phyloP scores from a whole-genome alignment of 2,329 filamentous ascomycete species.

The Fusarium sulawesiense region DNA sequence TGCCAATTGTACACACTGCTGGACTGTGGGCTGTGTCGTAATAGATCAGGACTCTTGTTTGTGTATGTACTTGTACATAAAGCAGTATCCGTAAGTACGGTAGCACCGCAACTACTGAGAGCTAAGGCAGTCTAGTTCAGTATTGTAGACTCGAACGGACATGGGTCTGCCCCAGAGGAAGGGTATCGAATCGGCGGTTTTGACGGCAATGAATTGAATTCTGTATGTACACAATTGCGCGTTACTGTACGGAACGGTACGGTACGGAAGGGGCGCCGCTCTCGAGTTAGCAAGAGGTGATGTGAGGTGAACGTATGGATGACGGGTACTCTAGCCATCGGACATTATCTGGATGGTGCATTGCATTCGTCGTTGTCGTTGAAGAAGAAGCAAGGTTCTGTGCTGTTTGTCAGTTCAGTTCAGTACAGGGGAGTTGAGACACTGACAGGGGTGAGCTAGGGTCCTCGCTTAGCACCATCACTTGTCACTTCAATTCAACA shows the following conservation, averaged over 20 bases:
- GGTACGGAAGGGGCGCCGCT: not conserved
- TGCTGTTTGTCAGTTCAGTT: not conserved
- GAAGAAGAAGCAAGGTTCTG: slow-evolving; percentile 18
- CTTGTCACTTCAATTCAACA: slow-evolving; percentile 30
- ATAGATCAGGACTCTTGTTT: slow-evolving; percentile 3
- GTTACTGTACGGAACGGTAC: not conserved
- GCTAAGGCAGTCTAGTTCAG: not conserved
- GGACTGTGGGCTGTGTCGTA: not conserved
- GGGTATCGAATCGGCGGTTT: slow-evolving; percentile 41
- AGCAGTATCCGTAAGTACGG: not conserved
- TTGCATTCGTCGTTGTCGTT: slow-evolving; percentile 6
- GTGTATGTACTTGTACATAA: slow-evolving; percentile 1
- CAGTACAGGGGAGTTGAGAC: slow-evolving; percentile 15
- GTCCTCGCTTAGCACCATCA: slow-evolving; percentile 31
- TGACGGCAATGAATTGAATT: slow-evolving; percentile 12
- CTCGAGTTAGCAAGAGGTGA: not conserved
- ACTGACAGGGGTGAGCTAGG: slow-evolving; percentile 18
- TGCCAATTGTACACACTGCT: not conserved
- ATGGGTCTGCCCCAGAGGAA: slow-evolving; percentile 38
- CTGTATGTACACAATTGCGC: not conserved
- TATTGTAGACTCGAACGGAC: slow-evolving; percentile 7
- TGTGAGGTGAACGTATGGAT: slow-evolving; percentile 6
- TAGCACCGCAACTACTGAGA: slow-evolving; percentile 19
- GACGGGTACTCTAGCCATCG: slow-evolving; percentile 5
- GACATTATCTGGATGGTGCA: slow-evolving; percentile 2